A percentile compares a stretch with the other conserved stretches of the same genome.
These are phyloP conservation scores for Trebouxia sp. DNA, from an alignment of 139 green algal genomes.

Conservation along the genomic window DNA sequence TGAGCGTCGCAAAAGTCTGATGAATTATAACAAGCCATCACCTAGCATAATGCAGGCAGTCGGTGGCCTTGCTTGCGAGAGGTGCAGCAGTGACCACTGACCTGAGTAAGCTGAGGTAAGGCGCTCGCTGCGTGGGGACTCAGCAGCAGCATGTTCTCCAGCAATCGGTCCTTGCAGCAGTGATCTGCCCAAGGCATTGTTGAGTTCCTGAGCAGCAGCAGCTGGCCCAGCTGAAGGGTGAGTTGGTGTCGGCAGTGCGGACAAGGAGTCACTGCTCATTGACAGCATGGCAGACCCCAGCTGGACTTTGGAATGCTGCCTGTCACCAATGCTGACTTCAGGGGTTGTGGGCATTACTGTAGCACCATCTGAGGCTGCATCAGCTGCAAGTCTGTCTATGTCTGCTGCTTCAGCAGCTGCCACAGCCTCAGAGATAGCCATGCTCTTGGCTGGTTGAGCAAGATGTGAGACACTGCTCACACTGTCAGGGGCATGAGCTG, in stretches of 20 bases:
- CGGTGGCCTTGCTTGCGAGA: too few species aligned
- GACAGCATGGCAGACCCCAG: background rate
- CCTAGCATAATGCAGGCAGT: too few species aligned
- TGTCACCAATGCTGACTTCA: background rate
- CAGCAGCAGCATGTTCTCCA: background rate
- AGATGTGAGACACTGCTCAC: background rate
- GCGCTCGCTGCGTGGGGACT: background rate
- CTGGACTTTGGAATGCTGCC: background rate
- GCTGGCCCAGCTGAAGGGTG: background rate
- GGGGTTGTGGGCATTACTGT: background rate
- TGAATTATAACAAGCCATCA: too few species aligned
- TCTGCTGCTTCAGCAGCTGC: background rate
- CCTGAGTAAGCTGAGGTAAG: constrained; percentile 12
- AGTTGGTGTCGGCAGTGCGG: constrained; percentile 10
- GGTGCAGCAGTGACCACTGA: too few species aligned
- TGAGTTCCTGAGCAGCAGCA: constrained; percentile 4
- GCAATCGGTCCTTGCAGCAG: background rate
- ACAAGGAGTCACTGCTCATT: constrained; percentile 15
- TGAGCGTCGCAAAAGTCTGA: too few species aligned
- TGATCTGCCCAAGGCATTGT: constrained; percentile 22
- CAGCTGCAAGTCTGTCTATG: background rate
- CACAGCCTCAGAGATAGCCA: constrained; percentile 4
- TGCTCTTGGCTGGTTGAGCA: constrained; percentile 11
- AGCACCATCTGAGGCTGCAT: background rate
- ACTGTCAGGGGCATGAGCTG: background rate